A percentile compares a stretch with the other conserved stretches of the same genome.
These are phyloP conservation scores for Papilionanthe hybrid DNA, from an alignment of 116 monocot species.

Conservation along the genomic window DNA sequence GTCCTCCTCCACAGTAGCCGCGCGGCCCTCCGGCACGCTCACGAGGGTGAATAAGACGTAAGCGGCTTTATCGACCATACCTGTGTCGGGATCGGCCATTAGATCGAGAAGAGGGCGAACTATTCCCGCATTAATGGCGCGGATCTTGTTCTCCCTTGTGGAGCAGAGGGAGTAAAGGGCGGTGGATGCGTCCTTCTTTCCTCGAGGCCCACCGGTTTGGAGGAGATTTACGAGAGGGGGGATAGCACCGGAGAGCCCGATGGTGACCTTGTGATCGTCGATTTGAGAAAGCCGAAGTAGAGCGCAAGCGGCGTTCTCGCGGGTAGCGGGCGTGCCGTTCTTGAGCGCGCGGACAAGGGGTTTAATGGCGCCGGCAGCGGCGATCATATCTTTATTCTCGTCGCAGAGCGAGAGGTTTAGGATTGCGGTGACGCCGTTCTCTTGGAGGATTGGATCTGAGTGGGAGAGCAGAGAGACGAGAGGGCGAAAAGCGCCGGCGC, in stretches of 20 bases:
- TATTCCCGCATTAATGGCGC: constrained; percentile 30
- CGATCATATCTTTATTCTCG: constrained; percentile 39
- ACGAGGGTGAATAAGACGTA: constrained; percentile 24
- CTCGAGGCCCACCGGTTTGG: constrained; percentile 25
- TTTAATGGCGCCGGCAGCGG: constrained; percentile 30
- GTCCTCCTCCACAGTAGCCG: constrained; percentile 24
- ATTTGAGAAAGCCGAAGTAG: constrained; percentile 37
- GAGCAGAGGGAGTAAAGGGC: constrained; percentile 33
- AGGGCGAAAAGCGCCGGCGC: constrained; percentile 36
- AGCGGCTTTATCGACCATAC: constrained; percentile 43
- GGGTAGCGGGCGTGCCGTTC: constrained; percentile 26
- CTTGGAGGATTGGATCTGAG: constrained; percentile 37
- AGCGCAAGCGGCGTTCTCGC: constrained; percentile 53
- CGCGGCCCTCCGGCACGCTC: constrained; percentile 18
- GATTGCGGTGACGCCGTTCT: constrained; percentile 41
- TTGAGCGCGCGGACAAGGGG: constrained; percentile 35
- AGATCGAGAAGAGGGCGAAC: constrained; percentile 36
- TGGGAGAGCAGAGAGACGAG: constrained; percentile 38
- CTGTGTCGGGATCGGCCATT: constrained; percentile 43
- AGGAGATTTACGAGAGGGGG: constrained; percentile 29
- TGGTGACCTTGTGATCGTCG: constrained; percentile 33
- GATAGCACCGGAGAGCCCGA: constrained; percentile 40
- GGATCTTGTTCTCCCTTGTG: constrained; percentile 32
- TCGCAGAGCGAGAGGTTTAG: constrained; percentile 50
- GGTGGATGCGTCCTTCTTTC: constrained; percentile 47